Evolutionary conservation across 2,329 filamentous ascomycete species (phyloP).

Genomic region (Alternaria dauci): DNA sequence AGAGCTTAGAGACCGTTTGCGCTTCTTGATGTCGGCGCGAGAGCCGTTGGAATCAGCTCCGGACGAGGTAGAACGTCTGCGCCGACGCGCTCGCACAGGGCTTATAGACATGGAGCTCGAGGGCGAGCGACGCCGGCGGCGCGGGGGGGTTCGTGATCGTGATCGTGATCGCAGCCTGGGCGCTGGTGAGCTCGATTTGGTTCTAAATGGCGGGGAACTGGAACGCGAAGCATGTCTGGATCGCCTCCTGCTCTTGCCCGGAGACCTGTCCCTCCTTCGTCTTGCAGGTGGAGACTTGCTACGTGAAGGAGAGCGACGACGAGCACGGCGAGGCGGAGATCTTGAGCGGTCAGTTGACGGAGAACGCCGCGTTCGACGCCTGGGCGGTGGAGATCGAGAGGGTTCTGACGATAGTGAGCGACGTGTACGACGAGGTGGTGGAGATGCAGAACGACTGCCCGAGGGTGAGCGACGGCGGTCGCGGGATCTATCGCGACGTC

Average conservation of each 20-base stretch:
- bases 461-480: slow-evolving; percentile 48
- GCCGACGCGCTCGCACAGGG: slow-evolving; percentile 51
- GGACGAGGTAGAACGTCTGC: slow-evolving; percentile 55
- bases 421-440: slow-evolving; percentile 20
- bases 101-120: slow-evolving; percentile 52
- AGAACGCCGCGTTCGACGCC: slow-evolving; percentile 38
- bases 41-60: slow-evolving; percentile 54
- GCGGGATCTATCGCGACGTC: slow-evolving; percentile 47
- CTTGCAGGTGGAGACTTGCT: slow-evolving; percentile 29
- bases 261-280: slow-evolving; percentile 39
- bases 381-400: slow-evolving; percentile 39
- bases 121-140: slow-evolving; percentile 48
- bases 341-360: slow-evolving; percentile 43
- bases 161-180: slow-evolving; percentile 54
- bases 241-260: slow-evolving; percentile 43
- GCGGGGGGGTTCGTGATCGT: slow-evolving; percentile 42
- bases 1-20: slow-evolving; percentile 52
- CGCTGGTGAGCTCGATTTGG: slow-evolving; percentile 63
- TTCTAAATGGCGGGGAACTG: slow-evolving; percentile 54
- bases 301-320: slow-evolving; percentile 25
- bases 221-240: slow-evolving; percentile 57
- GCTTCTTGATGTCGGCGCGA: slow-evolving; percentile 61
- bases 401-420: slow-evolving; percentile 25
- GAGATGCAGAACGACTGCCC: slow-evolving; percentile 25
- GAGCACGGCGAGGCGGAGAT: slow-evolving; percentile 35